These are phyloP conservation scores for Rutstroemia sp. DNA, from an alignment of 2,329 filamentous ascomycete genomes.

Conservation along the genomic window DNA sequence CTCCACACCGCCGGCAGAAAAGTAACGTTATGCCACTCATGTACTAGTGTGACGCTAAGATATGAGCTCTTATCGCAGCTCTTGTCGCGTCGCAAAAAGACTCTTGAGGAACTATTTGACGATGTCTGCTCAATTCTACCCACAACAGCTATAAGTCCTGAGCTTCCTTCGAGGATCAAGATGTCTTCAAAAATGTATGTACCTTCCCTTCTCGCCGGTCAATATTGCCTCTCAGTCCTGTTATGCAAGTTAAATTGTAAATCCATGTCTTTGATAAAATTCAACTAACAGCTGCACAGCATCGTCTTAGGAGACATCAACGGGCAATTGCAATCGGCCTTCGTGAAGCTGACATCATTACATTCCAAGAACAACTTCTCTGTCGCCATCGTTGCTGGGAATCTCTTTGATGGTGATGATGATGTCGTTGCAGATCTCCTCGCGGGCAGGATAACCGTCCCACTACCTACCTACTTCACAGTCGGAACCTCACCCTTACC, in stretches of 20 bases:
- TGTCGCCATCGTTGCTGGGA: constrained; percentile 76
- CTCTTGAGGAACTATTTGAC: too few relatives aligned
- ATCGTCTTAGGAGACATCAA: constrained; percentile 72
- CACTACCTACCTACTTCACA: constrained; percentile 86
- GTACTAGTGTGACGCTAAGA: constrained; percentile 6
- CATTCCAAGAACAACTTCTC: constrained; percentile 85
- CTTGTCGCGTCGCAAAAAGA: constrained; percentile 6
- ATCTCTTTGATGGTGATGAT: constrained; percentile 67
- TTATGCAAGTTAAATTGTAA: neutral
- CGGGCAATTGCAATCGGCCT: constrained; percentile 67
- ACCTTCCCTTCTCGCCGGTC: neutral
- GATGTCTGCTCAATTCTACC: too few relatives aligned
- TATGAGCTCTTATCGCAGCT: constrained; percentile 8
- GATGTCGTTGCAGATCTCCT: constrained; percentile 57
- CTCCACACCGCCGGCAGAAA: neutral
- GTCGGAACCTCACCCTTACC: constrained; percentile 71
- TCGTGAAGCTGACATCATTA: constrained; percentile 71
- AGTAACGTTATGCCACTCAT: neutral
- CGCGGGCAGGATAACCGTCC: constrained; percentile 62
- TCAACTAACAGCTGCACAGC: constrained; percentile 18
- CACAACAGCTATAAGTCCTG: too few relatives aligned
- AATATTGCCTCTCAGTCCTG: neutral
- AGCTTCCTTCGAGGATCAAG: neutral
- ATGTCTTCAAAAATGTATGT: constrained; percentile 14
- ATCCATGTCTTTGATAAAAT: neutral